These are phyloP conservation scores for Ilex aquifolium DNA, from an alignment of 257 asterid species.

Conservation along the genomic window DNA sequence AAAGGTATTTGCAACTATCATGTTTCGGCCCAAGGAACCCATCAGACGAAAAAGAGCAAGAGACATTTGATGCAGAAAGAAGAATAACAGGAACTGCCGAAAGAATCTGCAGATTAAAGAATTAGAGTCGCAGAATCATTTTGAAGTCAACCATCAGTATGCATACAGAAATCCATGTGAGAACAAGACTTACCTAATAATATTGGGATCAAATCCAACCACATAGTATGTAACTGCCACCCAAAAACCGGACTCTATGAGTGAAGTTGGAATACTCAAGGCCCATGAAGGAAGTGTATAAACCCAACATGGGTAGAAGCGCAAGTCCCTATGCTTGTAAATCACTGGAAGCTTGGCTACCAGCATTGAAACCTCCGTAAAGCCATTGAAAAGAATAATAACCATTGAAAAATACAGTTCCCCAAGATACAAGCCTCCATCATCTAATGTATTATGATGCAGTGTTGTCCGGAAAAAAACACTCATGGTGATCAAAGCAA, in stretches of 20 bases:
- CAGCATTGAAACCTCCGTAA: constrained; percentile 93
- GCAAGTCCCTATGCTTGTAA: constrained; percentile 90
- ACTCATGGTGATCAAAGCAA: constrained; percentile 89
- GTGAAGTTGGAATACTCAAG: constrained; percentile 78
- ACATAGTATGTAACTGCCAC: constrained; percentile 84
- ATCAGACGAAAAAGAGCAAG: constrained; percentile 80
- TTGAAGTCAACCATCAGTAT: constrained; percentile 1
- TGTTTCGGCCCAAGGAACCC: constrained; percentile 89
- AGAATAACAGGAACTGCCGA: constrained; percentile 66
- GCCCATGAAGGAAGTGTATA: constrained; percentile 91
- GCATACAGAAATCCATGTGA: constrained; percentile 3
- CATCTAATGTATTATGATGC: constrained; percentile 77
- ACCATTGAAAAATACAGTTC: constrained; percentile 78
- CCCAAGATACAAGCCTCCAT: constrained; percentile 89
- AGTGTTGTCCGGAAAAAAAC: constrained; percentile 83
- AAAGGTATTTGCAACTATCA: constrained; percentile 96
- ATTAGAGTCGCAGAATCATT: constrained; percentile 11
- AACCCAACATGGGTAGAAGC: constrained; percentile 89
- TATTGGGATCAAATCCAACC: constrained; percentile 88
- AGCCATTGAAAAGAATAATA: constrained; percentile 87
- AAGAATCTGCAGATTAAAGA: constrained; percentile 53
- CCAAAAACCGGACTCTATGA: constrained; percentile 88
- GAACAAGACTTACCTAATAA: constrained; percentile 48
- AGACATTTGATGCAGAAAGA: constrained; percentile 93
- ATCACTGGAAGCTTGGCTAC: constrained; percentile 88